Evolutionary conservation across 2,329 filamentous ascomycete species (phyloP), one percentile per base, ranked within the genome.

Genomic region (Cercospora sp.): DNA sequence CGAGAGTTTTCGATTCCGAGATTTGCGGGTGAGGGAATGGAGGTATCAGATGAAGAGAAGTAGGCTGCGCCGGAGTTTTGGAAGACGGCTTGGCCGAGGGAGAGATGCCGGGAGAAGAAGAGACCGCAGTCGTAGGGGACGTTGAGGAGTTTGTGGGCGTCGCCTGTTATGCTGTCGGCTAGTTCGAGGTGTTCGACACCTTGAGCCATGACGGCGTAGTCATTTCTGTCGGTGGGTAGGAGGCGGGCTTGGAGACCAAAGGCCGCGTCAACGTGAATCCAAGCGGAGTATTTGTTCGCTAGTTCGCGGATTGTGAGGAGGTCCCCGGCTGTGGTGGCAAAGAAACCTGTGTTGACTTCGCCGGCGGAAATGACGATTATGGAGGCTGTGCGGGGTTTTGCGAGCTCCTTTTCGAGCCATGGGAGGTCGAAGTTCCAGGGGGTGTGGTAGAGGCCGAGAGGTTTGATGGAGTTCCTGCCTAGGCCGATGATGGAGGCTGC

Each of bases 71-170:
- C 94, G 34, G 92, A 88, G 79, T 97, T 97, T 68, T 87, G 85
- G 80, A 94, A 97, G 9, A 93, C 89, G 4, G 85, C 80, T 32
- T 84, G 82, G 1, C 90, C 85, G 12, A 87, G 81, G 2, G 80
- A 74, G 7, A 86, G 81, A 70, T 91, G 87, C 18, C 88, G 87
- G 62, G 89, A 92, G 74, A 97, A 87, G 84, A 97, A 96, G 80
- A 97, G 90, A 53, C 94, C 94, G 74, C 90, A 94, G 79, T 97
- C 94, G 75, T 97, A 97, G 0, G 94, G 94, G 57, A 97, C 93
- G 73, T 97, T 97, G 69, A 98, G 85, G n/a, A 97, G 81, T 77
- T 97, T 97, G 79, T 98, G 94, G 0, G 87, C 91, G 75, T 97
- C 94, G 2, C 91, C 89, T 0, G 92, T 90, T 73, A 97, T 93